phyloP scores from a whole-genome alignment of 768 basidiomycete genomes.

The Mycena indigotica region DNA sequence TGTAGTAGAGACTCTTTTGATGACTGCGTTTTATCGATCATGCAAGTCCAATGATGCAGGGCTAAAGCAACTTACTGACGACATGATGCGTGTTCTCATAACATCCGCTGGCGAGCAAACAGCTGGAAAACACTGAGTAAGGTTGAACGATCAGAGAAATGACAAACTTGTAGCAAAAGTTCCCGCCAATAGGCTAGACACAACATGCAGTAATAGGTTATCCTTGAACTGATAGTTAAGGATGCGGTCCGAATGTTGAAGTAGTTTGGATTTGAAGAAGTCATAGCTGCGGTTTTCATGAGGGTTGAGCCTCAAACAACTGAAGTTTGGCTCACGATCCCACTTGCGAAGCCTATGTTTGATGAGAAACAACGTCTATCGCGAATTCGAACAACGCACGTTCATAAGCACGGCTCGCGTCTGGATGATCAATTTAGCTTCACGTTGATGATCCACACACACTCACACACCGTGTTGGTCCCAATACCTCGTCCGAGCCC shows the following conservation, averaged over 20 bases:
- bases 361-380: constrained; percentile 1
- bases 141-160: not conserved
- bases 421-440: constrained; percentile 32
- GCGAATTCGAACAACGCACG: constrained; percentile 42
- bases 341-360: constrained; percentile 72
- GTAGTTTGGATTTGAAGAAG: constrained; percentile 65
- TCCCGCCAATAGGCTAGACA: constrained; percentile 70
- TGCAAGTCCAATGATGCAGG: not conserved
- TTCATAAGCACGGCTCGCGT: constrained; percentile 74
- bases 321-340: constrained; percentile 61
- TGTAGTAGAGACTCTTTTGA: constrained; percentile 49
- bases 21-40: constrained; percentile 49
- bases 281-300: constrained; percentile 66
- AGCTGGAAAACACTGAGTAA: constrained; percentile 43
- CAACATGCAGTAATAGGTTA: constrained; percentile 64
- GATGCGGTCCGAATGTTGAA: constrained; percentile 55
- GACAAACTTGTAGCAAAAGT: constrained; percentile 75
- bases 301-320: constrained; percentile 4
- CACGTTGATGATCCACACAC: constrained; percentile 2
- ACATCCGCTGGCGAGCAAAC: constrained; percentile 82
- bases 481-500: constrained; percentile 75
- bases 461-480: constrained; percentile 66
- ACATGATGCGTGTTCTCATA: constrained; percentile 75
- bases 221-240: constrained; percentile 65
- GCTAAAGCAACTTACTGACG: constrained; percentile 51